phyloP scores from a whole-genome alignment of 192 early-diverging fungal species.

The Entrophospora sp. region DNA sequence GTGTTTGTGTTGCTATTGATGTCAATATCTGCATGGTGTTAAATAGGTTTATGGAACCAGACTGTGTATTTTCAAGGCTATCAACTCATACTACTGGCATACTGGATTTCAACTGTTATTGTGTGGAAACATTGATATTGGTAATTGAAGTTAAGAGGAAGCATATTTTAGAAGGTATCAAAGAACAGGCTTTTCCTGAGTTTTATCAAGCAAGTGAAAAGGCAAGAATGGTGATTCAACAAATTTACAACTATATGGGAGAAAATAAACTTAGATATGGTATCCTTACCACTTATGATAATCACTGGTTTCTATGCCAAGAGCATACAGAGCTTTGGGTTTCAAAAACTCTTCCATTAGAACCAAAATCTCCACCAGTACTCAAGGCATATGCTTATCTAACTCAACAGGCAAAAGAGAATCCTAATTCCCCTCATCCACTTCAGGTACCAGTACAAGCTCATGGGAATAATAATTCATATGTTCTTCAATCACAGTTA shows the following conservation, averaged over 20 bases:
- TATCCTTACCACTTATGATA: slow-evolving; percentile 5
- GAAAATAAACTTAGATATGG: neutral
- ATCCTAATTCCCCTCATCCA: neutral
- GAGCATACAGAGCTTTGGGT: slow-evolving; percentile 6
- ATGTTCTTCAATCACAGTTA: neutral
- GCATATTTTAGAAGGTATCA: slow-evolving; percentile 4
- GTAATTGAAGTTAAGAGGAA: slow-evolving; percentile 9
- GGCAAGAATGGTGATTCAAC: slow-evolving; percentile 8
- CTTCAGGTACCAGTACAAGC: neutral
- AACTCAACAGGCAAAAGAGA: neutral
- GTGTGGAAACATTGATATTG: neutral
- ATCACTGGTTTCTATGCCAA: slow-evolving; percentile 11
- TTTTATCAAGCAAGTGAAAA: slow-evolving; percentile 11
- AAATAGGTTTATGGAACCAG: neutral
- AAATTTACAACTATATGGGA: slow-evolving; percentile 17
- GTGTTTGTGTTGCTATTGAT: too few relatives aligned
- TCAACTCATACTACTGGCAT: neutral
- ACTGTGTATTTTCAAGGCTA: neutral
- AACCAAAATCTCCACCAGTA: slow-evolving; percentile 7
- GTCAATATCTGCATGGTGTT: slow-evolving; percentile 1
- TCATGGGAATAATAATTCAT: neutral
- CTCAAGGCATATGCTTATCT: slow-evolving; percentile 14
- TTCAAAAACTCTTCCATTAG: slow-evolving; percentile 10
- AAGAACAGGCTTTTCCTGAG: neutral
- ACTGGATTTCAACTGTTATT: slow-evolving; percentile 6